Evolutionary conservation across 768 basidiomycete genomes (phyloP).

Genomic region (Suillus fuscotomentosus): DNA sequence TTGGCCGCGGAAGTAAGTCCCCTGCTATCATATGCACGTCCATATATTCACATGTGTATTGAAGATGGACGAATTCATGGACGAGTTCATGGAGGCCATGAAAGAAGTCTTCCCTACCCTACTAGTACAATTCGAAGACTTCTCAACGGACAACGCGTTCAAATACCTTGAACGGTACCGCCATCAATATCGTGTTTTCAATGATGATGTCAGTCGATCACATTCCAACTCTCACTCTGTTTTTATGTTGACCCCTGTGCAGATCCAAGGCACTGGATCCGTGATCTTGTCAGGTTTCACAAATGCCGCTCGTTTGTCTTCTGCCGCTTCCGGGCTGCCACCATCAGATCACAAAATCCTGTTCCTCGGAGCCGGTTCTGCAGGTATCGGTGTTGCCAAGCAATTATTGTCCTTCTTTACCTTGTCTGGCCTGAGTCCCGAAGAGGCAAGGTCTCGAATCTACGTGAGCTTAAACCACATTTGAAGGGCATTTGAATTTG

Average conservation of each 20-base stretch:
- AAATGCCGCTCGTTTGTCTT: conserved; percentile 65
- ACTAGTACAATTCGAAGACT: conserved; percentile 76
- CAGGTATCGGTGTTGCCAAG: conserved; percentile 55
- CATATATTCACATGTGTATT: conserved; percentile 1
- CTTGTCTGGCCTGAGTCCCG: conserved; percentile 54
- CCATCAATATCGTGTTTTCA: conserved; percentile 58
- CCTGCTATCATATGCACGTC: not conserved
- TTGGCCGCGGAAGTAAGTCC: conserved; percentile 38
- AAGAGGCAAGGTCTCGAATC: conserved; percentile 65
- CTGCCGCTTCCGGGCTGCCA: conserved; percentile 39
- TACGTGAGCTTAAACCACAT: conserved; percentile 45
- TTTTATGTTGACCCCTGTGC: conserved; percentile 5
- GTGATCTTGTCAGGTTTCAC: conserved; percentile 76
- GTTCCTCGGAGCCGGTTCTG: conserved; percentile 56
- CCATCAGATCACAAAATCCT: conserved; percentile 53
- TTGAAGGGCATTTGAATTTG: conserved; percentile 1
- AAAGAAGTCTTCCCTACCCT: conserved; percentile 60
- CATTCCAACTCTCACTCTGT: not conserved
- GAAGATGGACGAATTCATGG: conserved; percentile 73
- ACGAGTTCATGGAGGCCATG: conserved; percentile 73
- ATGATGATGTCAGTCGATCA: conserved; percentile 60
- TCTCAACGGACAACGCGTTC: conserved; percentile 79
- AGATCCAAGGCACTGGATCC: conserved; percentile 74
- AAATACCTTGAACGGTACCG: conserved; percentile 66
- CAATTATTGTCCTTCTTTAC: conserved; percentile 49